Conservation (phyloP, 1,284 basidiomycete species). For the Volvariella surrecta region DNA sequence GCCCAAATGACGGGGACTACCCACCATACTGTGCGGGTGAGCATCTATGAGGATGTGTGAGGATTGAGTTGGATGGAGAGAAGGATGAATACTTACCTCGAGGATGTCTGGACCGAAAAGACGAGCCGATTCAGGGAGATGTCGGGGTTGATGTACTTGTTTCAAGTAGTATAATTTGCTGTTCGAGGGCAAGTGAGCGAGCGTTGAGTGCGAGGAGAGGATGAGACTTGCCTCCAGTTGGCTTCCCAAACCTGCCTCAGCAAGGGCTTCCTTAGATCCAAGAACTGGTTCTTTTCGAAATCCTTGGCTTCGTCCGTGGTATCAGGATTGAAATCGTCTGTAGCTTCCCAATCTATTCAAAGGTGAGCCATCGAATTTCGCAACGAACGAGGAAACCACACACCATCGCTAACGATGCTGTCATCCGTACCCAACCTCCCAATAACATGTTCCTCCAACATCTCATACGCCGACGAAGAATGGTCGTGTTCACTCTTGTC, state of each 20-base stretch:
- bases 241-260: conserved; percentile 79
- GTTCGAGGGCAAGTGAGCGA: conserved; percentile 8
- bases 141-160: conserved; percentile 95
- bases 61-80: conserved; percentile 1
- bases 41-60: conserved; percentile 37
- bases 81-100: conserved; percentile 44
- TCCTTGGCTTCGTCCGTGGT: conserved; percentile 76
- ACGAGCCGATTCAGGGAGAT: conserved; percentile 80
- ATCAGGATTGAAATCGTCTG: conserved; percentile 85
- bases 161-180: conserved; percentile 94
- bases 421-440: conserved; percentile 77
- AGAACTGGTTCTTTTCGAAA: conserved; percentile 84
- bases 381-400: conserved; percentile 23
- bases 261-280: conserved; percentile 86
- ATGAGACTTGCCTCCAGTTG: conserved; percentile 57
- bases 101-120: conserved; percentile 81
- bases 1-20: conserved; percentile 91
- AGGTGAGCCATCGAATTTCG: no score
- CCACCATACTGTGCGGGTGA: conserved; percentile 91
- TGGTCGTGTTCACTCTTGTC: conserved; percentile 87
- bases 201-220: neutral
- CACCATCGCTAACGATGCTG: conserved; percentile 71
- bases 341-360: conserved; percentile 70
- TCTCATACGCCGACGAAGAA: conserved; percentile 86
- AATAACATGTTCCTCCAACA: conserved; percentile 83